Conservation (phyloP, 441 rosid species). For the Kokia cookei region DNA sequence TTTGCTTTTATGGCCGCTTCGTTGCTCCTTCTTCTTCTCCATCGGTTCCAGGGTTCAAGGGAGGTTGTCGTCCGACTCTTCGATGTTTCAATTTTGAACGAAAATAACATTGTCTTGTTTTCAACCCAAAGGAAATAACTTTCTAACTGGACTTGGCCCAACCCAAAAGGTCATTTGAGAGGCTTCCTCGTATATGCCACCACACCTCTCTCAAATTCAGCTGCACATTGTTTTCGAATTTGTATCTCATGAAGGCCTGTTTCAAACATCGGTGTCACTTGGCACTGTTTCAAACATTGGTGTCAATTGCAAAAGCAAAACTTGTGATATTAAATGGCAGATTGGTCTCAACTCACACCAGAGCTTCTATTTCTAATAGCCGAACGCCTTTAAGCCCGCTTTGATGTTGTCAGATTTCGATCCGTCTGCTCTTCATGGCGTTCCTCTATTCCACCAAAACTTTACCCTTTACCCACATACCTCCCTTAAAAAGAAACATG, state of each 20-base stretch:
- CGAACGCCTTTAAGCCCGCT: constrained; percentile 18
- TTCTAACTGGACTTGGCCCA: background rate
- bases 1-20: constrained; percentile 3
- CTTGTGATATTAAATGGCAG: constrained; percentile 9
- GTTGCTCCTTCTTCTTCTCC: constrained; percentile 22
- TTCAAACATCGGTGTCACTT: too few relatives aligned
- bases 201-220: too few relatives aligned
- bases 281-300: too few relatives aligned
- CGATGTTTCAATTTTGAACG: background rate
- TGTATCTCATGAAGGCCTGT: too few relatives aligned
- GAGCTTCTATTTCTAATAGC: constrained; percentile 24
- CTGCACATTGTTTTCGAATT: too few relatives aligned
- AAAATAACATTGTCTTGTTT: background rate
- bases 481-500: constrained; percentile 1
- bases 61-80: background rate
- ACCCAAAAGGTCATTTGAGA: background rate
- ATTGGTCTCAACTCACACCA: constrained; percentile 28
- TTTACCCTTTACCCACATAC: background rate
- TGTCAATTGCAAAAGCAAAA: background rate
- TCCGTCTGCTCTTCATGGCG: constrained; percentile 40
- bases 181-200: background rate
- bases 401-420: constrained; percentile 25
- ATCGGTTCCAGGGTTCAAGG: background rate
- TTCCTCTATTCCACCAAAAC: constrained; percentile 12
- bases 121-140: background rate